A percentile compares a stretch with the other conserved stretches of the same genome.
Conservation (phyloP, 352 stramenopile genomes). For the Hyaloperonospora brassicae region DNA sequence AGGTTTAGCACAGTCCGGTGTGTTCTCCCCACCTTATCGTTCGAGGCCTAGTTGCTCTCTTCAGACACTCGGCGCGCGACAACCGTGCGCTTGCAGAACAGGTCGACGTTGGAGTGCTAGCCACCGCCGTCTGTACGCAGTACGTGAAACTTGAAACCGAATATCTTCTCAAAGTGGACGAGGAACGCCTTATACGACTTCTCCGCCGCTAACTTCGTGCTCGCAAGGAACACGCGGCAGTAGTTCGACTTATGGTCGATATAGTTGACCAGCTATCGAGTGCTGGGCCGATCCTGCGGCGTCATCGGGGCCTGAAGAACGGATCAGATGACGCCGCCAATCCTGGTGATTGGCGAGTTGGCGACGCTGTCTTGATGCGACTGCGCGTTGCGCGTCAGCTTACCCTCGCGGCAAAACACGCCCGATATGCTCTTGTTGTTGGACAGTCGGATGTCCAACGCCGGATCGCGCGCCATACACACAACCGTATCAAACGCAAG, state of each 20-base stretch:
- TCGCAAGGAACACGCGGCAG: neutral
- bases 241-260: neutral
- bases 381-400: neutral
- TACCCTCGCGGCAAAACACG: neutral
- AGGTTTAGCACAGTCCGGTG: constrained; percentile 30
- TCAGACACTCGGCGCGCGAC: constrained; percentile 16
- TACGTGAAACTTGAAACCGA: constrained; percentile 7
- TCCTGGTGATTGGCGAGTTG: too few relatives aligned
- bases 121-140: constrained; percentile 18
- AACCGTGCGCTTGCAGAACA: constrained; percentile 17
- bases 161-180: constrained; percentile 11
- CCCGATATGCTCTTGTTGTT: neutral
- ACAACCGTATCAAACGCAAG: neutral
- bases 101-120: constrained; percentile 22
- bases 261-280: neutral
- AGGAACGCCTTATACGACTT: constrained; percentile 9
- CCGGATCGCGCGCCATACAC: neutral
- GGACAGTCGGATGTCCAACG: neutral
- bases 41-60: constrained; percentile 6
- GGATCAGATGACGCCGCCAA: too few relatives aligned
- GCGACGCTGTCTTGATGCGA: neutral
- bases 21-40: constrained; percentile 27
- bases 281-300: neutral
- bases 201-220: neutral
- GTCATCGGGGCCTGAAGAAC: too few relatives aligned